Evolutionary conservation across 108 stramenopile genomes (phyloP).

Genomic region (Mediolabrus comicus): DNA sequence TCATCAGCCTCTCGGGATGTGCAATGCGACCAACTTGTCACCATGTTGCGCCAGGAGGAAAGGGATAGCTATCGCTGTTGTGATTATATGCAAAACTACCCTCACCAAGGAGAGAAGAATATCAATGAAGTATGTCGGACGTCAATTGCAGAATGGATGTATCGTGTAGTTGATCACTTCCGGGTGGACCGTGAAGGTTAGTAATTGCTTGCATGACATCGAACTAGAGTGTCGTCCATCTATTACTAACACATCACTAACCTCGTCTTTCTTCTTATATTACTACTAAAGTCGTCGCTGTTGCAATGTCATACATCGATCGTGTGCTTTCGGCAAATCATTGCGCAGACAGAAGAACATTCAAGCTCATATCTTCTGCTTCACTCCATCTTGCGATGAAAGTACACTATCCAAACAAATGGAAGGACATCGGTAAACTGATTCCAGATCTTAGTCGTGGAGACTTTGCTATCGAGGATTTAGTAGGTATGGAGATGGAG

Average conservation of each 20-base stretch:
- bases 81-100: slow-evolving; percentile 34
- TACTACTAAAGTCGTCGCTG: slow-evolving; percentile 29
- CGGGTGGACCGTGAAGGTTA: slow-evolving; percentile 70
- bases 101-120: not conserved
- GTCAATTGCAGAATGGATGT: slow-evolving; percentile 85
- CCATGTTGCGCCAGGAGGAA: slow-evolving; percentile 36
- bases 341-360: slow-evolving; percentile 59
- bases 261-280: not conserved
- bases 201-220: slow-evolving; percentile 47
- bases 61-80: slow-evolving; percentile 26
- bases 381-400: slow-evolving; percentile 81
- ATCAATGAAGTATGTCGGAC: slow-evolving; percentile 69
- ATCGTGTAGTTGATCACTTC: slow-evolving; percentile 84
- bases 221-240: not conserved
- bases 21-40: slow-evolving; percentile 21
- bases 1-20: not conserved
- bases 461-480: slow-evolving; percentile 60
- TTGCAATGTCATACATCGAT: slow-evolving; percentile 45
- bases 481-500: slow-evolving; percentile 63
- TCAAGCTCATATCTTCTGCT: slow-evolving; percentile 77
- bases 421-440: slow-evolving; percentile 41
- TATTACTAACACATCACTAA: not conserved
- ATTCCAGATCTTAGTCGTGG: slow-evolving; percentile 80
- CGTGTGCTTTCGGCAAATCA: slow-evolving; percentile 40
- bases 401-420: slow-evolving; percentile 53